Percentiles rank a stretch among this genome's conserved stretches.
phyloP scores from a whole-genome alignment of 208 protist genomes.

The Jaenimonas drosophilae region DNA sequence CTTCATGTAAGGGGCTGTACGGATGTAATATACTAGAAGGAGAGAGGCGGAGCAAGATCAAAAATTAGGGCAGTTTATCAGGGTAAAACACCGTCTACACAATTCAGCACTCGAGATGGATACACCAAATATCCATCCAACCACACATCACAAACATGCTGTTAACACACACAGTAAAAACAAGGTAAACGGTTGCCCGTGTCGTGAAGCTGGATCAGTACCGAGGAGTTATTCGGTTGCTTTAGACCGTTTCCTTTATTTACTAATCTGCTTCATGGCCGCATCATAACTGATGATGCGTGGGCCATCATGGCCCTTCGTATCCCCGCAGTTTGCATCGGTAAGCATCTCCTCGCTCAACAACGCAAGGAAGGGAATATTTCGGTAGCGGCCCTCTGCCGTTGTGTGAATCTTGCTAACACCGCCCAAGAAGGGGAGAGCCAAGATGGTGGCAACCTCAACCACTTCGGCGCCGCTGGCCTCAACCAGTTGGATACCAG shows the following conservation, averaged over 20 bases:
- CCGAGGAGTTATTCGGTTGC: not conserved
- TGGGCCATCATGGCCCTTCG: slow-evolving; percentile 35
- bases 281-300: slow-evolving; percentile 61
- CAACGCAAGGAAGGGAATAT: slow-evolving; percentile 58
- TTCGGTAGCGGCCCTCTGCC: slow-evolving; percentile 48
- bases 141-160: not conserved
- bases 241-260: not conserved
- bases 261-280: slow-evolving; percentile 8
- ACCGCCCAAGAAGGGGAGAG: slow-evolving; percentile 51
- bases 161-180: too few relatives aligned
- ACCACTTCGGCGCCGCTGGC: slow-evolving; percentile 56
- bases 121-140: not conserved
- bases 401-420: slow-evolving; percentile 61
- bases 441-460: slow-evolving; percentile 56
- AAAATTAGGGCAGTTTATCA: not conserved
- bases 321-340: slow-evolving; percentile 75
- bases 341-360: slow-evolving; percentile 44
- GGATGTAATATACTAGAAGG: not conserved
- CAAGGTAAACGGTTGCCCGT: not conserved
- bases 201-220: not conserved
- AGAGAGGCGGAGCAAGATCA: too few relatives aligned
- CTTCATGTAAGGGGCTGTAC: not conserved
- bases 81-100: not conserved
- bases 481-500: slow-evolving; percentile 83
- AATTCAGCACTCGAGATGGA: not conserved